phyloP scores from a whole-genome alignment of 768 basidiomycete genomes.

The Mycena vulgaris region DNA sequence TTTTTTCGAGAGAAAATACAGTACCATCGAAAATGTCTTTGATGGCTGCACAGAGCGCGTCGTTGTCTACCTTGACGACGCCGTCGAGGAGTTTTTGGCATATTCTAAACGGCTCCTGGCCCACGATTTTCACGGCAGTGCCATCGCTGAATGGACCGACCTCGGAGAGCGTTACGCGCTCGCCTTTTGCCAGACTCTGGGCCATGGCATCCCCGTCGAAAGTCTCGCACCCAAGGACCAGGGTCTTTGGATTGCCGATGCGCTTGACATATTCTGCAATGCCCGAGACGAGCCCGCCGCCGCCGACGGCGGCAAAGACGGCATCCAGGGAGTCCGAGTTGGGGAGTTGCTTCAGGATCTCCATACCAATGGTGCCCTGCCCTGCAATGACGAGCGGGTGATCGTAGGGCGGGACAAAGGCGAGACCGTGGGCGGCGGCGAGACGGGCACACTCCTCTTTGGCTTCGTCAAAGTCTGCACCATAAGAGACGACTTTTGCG shows the following conservation, averaged over 20 bases:
- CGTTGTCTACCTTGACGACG: conserved; percentile 90
- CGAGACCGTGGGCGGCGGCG: conserved; percentile 79
- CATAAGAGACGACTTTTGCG: conserved; percentile 94
- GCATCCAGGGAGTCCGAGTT: conserved; percentile 84
- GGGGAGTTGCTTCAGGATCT: conserved; percentile 91
- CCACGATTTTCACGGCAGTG: conserved; percentile 96
- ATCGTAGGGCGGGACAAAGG: conserved; percentile 97
- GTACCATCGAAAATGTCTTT: conserved; percentile 98
- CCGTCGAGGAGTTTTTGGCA: conserved; percentile 89
- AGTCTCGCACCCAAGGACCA: conserved; percentile 94
- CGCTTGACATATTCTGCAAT: conserved; percentile 94
- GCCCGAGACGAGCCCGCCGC: conserved; percentile 94
- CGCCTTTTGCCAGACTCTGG: conserved; percentile 83
- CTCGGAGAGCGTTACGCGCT: conserved; percentile 87
- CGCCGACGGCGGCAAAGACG: conserved; percentile 94
- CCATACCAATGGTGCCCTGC: conserved; percentile 95
- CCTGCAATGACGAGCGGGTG: conserved; percentile 98
- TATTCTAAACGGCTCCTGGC: conserved; percentile 94
- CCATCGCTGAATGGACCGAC: conserved; percentile 98
- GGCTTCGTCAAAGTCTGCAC: conserved; percentile 95
- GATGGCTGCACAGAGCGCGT: conserved; percentile 98
- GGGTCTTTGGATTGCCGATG: conserved; percentile 87
- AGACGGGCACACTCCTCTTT: conserved; percentile 95
- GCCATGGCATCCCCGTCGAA: conserved; percentile 96
- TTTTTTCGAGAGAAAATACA: neutral